A percentile compares a stretch with the other conserved stretches of the same genome.
Conservation (phyloP, 768 basidiomycete genomes). For the Psilocybe sp. region DNA sequence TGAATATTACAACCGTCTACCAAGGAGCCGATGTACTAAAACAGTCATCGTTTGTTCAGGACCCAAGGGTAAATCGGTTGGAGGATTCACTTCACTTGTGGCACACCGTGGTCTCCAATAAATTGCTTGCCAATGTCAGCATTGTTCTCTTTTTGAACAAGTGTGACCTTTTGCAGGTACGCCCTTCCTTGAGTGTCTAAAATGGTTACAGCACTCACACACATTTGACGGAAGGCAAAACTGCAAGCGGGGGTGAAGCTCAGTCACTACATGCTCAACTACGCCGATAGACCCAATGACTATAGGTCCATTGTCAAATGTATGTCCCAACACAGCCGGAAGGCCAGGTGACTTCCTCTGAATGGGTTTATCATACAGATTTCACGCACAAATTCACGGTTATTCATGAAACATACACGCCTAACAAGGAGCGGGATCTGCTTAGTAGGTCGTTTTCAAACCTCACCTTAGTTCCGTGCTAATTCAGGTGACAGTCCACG, state of each 20-base stretch:
- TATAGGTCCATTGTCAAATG: slow-evolving; percentile 75
- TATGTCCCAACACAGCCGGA: slow-evolving; percentile 29
- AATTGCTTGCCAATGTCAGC: slow-evolving; percentile 68
- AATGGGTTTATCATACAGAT: slow-evolving; percentile 38
- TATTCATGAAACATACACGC: slow-evolving; percentile 63
- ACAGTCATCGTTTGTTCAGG: slow-evolving; percentile 39
- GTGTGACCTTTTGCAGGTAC: slow-evolving; percentile 70
- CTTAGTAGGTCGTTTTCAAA: slow-evolving; percentile 49
- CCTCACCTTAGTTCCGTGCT: neutral
- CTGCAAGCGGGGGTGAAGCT: slow-evolving; percentile 74
- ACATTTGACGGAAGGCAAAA: slow-evolving; percentile 48
- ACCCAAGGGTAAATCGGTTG: slow-evolving; percentile 68
- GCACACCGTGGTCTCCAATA: slow-evolving; percentile 71
- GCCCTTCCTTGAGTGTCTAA: slow-evolving; percentile 9
- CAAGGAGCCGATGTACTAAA: slow-evolving; percentile 3
- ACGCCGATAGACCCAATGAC: slow-evolving; percentile 77
- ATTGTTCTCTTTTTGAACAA: slow-evolving; percentile 84
- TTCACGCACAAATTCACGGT: slow-evolving; percentile 72
- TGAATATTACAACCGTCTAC: slow-evolving; percentile 24
- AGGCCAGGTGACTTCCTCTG: neutral
- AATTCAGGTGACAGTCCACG: slow-evolving; percentile 51
- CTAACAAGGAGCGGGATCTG: slow-evolving; percentile 69
- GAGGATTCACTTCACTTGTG: slow-evolving; percentile 79
- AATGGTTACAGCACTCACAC: slow-evolving; percentile 4
- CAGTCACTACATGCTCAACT: slow-evolving; percentile 65